A percentile compares a stretch with the other conserved stretches of the same genome.
These are phyloP conservation scores for Glycine tomentella DNA, from an alignment of 306 rosid species.

Conservation along the genomic window DNA sequence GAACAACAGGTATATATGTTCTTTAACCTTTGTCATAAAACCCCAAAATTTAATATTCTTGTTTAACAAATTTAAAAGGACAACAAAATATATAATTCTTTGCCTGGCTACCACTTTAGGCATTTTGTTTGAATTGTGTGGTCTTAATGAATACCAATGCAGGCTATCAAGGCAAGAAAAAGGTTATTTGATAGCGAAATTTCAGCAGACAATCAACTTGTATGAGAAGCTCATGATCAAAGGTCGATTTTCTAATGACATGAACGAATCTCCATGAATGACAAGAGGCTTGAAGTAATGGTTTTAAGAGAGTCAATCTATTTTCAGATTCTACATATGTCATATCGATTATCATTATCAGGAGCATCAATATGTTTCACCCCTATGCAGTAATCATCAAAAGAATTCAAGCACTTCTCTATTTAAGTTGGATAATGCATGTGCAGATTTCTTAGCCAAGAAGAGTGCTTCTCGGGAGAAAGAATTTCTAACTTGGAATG, in stretches of 20 bases:
- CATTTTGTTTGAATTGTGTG: background rate
- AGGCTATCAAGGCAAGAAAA: constrained; percentile 6
- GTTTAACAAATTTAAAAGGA: constrained; percentile 9
- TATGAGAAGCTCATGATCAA: background rate
- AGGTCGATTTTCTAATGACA: background rate
- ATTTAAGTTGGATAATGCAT: no score
- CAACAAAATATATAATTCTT: background rate
- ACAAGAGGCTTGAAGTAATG: background rate
- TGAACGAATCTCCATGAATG: background rate
- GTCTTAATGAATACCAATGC: background rate
- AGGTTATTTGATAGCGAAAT: constrained; percentile 3
- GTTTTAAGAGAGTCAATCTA: no score
- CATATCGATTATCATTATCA: no score
- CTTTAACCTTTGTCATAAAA: constrained; percentile 11
- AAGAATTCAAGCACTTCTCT: no score
- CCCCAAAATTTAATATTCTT: background rate
- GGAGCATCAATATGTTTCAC: no score
- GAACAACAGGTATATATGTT: constrained; percentile 59
- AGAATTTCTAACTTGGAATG: no score
- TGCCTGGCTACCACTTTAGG: background rate
- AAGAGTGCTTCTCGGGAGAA: no score
- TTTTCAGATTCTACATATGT: no score
- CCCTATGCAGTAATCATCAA: no score
- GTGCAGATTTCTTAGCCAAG: no score
- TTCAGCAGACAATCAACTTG: constrained; percentile 7